A percentile compares a stretch with the other conserved stretches of the same genome.
Conservation (phyloP, 176 grass and related monocot species). For the Triticum timopheevii region DNA sequence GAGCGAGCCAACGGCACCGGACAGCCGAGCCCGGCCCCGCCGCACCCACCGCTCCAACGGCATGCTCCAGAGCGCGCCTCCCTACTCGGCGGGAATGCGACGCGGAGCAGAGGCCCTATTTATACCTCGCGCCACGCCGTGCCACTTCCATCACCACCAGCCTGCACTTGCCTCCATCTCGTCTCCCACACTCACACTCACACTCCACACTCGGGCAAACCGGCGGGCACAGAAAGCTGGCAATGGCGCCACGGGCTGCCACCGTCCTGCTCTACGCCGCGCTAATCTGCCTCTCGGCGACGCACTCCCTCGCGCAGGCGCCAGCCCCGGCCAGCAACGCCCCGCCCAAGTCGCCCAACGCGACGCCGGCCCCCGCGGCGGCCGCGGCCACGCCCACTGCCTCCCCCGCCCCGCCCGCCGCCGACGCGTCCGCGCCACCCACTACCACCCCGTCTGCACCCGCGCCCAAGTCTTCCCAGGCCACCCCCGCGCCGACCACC, state of each 20-base stretch:
- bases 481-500: background rate
- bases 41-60: constrained; percentile 28
- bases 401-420: background rate
- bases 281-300: background rate
- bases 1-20: constrained; percentile 23
- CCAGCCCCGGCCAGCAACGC: background rate
- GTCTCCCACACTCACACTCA: background rate
- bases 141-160: background rate
- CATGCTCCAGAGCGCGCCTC: background rate
- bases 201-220: background rate
- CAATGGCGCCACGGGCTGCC: constrained; percentile 7
- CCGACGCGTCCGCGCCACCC: background rate
- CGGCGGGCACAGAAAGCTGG: background rate
- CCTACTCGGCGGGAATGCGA: background rate
- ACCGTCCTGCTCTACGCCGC: constrained; percentile 1
- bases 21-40: constrained; percentile 4
- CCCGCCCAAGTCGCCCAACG: constrained; percentile 28
- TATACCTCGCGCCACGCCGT: background rate
- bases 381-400: background rate
- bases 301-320: constrained; percentile 26
- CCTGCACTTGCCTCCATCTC: background rate
- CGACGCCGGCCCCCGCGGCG: background rate
- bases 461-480: background rate
- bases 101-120: background rate
- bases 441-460: background rate